Conservation (phyloP, 257 asterid genomes). For the Nemophila menziesii region DNA sequence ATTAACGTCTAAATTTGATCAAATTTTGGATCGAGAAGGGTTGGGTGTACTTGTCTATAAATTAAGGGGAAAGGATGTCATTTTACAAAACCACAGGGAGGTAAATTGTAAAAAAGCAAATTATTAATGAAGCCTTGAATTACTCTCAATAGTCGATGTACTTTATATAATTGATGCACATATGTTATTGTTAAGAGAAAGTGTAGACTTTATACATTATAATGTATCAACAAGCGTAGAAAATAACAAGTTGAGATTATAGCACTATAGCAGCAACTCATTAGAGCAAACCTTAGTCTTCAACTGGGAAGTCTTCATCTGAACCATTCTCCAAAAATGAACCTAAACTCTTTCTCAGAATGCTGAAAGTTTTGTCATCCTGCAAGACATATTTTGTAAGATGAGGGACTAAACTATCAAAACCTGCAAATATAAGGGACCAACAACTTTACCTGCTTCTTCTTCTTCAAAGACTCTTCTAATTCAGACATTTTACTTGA, state of each 20-base stretch:
- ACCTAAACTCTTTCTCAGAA: conserved; percentile 68
- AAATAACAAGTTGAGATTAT: no score
- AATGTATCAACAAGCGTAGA: neutral
- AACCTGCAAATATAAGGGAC: no score
- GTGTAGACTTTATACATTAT: neutral
- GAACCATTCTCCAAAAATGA: conserved; percentile 86
- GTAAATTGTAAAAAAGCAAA: no score
- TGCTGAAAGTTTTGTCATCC: conserved; percentile 90
- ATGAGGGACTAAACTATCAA: neutral
- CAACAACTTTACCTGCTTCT: conserved; percentile 59
- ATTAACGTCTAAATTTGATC: no score
- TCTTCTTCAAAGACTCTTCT: conserved; percentile 91
- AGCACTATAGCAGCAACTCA: neutral
- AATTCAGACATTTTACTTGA: conserved; percentile 55
- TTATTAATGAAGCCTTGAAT: no score
- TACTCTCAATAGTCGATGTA: no score
- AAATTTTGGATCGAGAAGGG: no score
- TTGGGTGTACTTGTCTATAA: no score
- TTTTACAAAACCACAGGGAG: no score
- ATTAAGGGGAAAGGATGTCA: no score
- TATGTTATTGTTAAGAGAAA: neutral
- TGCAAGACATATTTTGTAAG: conserved; percentile 27
- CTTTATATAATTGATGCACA: no score
- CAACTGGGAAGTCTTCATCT: conserved; percentile 79
- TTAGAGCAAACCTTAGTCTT: conserved; percentile 10